Percentiles rank a stretch among this genome's conserved stretches.
Conservation (phyloP, 1,139 yeast species). For the Pneumocystis canis region DNA sequence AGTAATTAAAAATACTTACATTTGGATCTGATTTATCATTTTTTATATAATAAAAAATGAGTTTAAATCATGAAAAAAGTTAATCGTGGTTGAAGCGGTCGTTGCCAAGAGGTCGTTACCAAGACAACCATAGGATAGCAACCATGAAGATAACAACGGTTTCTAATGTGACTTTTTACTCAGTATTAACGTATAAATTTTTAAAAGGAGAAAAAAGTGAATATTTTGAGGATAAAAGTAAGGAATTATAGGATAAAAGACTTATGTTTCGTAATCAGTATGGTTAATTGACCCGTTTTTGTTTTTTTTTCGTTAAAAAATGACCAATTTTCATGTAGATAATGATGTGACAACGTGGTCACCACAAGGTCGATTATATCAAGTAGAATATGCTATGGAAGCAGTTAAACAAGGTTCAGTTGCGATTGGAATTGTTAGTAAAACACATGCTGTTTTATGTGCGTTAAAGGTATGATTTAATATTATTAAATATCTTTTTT, state of each 20-base stretch:
- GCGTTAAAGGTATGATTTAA: slow-evolving; percentile 44
- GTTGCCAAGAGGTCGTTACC: too few relatives aligned
- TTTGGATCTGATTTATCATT: not conserved
- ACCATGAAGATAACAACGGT: too few relatives aligned
- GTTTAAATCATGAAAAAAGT: too few relatives aligned
- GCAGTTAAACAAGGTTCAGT: slow-evolving; percentile 98
- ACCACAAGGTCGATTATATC: slow-evolving; percentile 15
- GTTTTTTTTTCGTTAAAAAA: not conserved
- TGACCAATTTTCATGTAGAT: not conserved
- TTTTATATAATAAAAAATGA: not conserved
- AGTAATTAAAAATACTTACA: not conserved
- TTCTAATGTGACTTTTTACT: too few relatives aligned
- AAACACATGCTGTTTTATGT: slow-evolving; percentile 75
- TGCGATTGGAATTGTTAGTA: slow-evolving; percentile 82
- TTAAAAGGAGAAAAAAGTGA: not conserved
- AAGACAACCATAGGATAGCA: too few relatives aligned
- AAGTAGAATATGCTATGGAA: slow-evolving; percentile 82
- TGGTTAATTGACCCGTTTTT: not conserved
- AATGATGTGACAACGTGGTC: slow-evolving; percentile 12
- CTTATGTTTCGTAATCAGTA: not conserved
- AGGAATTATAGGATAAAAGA: not conserved
- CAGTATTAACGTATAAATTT: not conserved
- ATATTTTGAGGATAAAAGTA: not conserved
- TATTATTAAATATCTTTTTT: not conserved
- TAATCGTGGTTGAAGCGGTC: too few relatives aligned